A percentile compares a stretch with the other conserved stretches of the same genome.
Evolutionary conservation across 176 grass and related monocot genomes (phyloP).

Genomic region (Triticum aestivum): DNA sequence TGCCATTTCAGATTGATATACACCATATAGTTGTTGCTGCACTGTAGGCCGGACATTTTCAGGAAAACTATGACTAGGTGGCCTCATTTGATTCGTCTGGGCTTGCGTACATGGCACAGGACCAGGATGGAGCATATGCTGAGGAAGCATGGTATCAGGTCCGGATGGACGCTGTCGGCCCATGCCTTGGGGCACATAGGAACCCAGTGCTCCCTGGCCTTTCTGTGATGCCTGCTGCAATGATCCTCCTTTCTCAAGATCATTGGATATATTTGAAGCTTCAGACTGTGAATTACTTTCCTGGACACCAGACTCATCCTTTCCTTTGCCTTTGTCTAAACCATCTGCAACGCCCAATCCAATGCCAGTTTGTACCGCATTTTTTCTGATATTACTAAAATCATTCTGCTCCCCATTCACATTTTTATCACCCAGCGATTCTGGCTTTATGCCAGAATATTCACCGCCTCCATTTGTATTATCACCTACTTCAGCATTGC

Average conservation of each 20-base stretch:
- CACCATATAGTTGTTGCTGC: slow-evolving; percentile 35
- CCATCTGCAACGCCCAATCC: slow-evolving; percentile 25
- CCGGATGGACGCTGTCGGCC: slow-evolving; percentile 33
- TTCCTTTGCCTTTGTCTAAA: slow-evolving; percentile 18
- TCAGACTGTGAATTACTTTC: slow-evolving; percentile 37
- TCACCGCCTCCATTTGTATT: slow-evolving; percentile 26
- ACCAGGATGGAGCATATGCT: slow-evolving; percentile 44
- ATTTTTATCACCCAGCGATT: slow-evolving; percentile 32
- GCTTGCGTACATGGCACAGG: slow-evolving; percentile 37
- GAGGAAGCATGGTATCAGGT: slow-evolving; percentile 39
- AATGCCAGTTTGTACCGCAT: slow-evolving; percentile 18
- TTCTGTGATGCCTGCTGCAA: slow-evolving; percentile 36
- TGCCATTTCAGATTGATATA: slow-evolving; percentile 40
- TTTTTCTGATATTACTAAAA: slow-evolving; percentile 33
- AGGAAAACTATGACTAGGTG: slow-evolving; percentile 34
- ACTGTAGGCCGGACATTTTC: slow-evolving; percentile 40
- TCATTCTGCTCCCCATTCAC: slow-evolving; percentile 35
- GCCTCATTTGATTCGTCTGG: slow-evolving; percentile 46
- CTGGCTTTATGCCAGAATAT: slow-evolving; percentile 23
- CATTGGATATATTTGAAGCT: slow-evolving; percentile 17
- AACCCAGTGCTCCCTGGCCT: slow-evolving; percentile 28
- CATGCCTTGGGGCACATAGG: slow-evolving; percentile 31
- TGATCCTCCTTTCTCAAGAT: slow-evolving; percentile 40
- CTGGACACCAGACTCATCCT: slow-evolving; percentile 28
- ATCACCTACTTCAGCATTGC: slow-evolving; percentile 20